Evolutionary conservation across 2,329 filamentous ascomycete genomes (phyloP).

Genomic region (Stagonosporopsis rhizophila): DNA sequence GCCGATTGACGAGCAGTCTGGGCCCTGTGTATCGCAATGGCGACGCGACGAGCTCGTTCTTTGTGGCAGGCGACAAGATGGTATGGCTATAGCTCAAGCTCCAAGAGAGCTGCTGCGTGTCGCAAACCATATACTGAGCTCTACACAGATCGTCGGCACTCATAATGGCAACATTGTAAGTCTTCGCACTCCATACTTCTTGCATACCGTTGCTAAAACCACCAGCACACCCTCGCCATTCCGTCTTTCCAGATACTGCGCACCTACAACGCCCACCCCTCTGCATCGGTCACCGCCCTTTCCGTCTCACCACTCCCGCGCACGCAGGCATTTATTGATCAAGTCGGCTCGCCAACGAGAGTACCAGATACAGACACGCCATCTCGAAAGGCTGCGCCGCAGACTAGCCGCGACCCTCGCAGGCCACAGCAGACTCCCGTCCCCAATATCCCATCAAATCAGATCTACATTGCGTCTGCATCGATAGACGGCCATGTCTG

Average conservation of each 20-base stretch:
- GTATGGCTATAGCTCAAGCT: slow-evolving; percentile 57
- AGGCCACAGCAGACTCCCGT: slow-evolving; percentile 66
- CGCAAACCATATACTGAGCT: slow-evolving; percentile 62
- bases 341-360: slow-evolving; percentile 14
- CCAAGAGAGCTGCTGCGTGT: slow-evolving; percentile 59
- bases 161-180: slow-evolving; percentile 96
- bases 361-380: slow-evolving; percentile 50
- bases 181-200: slow-evolving; percentile 14
- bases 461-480: slow-evolving; percentile 91
- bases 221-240: slow-evolving; percentile 82
- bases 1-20: slow-evolving; percentile 81
- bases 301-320: slow-evolving; percentile 86
- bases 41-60: slow-evolving; percentile 89
- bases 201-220: slow-evolving; percentile 13
- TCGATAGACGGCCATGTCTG: slow-evolving; percentile 97
- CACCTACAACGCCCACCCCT: slow-evolving; percentile 84
- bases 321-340: slow-evolving; percentile 54
- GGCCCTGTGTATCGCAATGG: slow-evolving; percentile 87
- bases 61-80: slow-evolving; percentile 97
- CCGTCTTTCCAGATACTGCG: slow-evolving; percentile 82
- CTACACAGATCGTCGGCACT: slow-evolving; percentile 79
- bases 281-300: slow-evolving; percentile 86
- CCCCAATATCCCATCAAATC: slow-evolving; percentile 80
- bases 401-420: slow-evolving; percentile 51
- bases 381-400: slow-evolving; percentile 43